Conservation (phyloP, 208 protist species). For the Crithidia sp. region DNA sequence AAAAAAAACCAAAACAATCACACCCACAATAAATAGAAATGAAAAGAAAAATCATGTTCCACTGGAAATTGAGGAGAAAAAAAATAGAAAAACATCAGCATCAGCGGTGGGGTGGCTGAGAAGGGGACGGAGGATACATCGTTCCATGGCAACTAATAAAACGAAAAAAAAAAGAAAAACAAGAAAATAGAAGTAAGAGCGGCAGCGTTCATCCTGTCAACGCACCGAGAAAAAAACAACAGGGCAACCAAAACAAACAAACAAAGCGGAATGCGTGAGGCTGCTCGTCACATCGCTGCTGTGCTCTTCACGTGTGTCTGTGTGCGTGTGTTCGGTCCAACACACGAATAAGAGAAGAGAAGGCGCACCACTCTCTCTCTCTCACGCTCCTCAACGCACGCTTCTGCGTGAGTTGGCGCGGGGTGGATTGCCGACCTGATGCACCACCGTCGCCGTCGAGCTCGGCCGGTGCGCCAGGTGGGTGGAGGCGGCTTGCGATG, state of each 20-base stretch:
- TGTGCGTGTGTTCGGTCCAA: too few relatives aligned
- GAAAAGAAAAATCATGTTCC: too few relatives aligned
- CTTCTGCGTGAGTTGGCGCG: background rate
- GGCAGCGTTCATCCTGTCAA: background rate
- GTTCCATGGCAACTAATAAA: background rate
- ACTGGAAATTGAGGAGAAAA: background rate
- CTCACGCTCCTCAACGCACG: background rate
- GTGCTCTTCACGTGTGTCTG: too few relatives aligned
- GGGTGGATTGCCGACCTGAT: constrained; percentile 1
- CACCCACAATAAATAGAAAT: too few relatives aligned
- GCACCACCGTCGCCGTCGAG: constrained; percentile 9
- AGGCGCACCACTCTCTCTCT: too few relatives aligned
- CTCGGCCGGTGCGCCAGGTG: constrained; percentile 3
- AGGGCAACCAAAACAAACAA: too few relatives aligned
- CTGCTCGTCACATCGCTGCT: too few relatives aligned
- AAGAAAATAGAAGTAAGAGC: background rate
- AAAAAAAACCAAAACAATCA: background rate
- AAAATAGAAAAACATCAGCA: background rate
- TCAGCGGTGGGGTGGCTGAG: too few relatives aligned
- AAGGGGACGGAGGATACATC: background rate
- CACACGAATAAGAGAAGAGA: too few relatives aligned
- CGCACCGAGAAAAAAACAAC: too few relatives aligned
- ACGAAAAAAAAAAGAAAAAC: background rate
- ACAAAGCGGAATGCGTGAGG: too few relatives aligned
- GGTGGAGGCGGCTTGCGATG: background rate